A percentile compares a stretch with the other conserved stretches of the same genome.
phyloP scores from a whole-genome alignment of 192 early-diverging fungal genomes.

The Jimgerdemannia flammicorona region DNA sequence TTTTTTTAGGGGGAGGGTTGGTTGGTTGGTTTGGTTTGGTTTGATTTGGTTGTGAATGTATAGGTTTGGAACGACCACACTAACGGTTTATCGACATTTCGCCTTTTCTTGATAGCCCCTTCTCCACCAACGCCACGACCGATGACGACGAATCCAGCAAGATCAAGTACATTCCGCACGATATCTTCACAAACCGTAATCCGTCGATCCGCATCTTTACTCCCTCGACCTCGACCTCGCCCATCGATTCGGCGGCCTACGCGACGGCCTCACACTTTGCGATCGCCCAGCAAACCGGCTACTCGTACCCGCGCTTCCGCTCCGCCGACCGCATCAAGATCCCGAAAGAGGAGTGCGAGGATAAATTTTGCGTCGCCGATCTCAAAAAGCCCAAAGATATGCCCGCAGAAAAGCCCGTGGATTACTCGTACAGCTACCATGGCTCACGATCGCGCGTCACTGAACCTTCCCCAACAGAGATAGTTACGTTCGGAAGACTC shows the following conservation, averaged over 20 bases:
- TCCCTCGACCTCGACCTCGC: background rate
- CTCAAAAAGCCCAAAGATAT: slow-evolving; percentile 13
- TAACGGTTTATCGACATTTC: background rate
- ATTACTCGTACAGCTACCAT: background rate
- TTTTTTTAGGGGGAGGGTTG: too few species aligned
- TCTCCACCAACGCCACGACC: slow-evolving; percentile 8
- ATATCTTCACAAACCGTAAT: slow-evolving; percentile 9
- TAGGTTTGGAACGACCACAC: too few species aligned
- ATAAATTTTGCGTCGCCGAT: slow-evolving; percentile 47
- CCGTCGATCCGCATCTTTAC: slow-evolving; percentile 1
- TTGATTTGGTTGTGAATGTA: too few species aligned
- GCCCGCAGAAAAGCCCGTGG: background rate
- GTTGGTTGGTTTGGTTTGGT: too few species aligned
- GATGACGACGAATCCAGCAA: slow-evolving; percentile 30
- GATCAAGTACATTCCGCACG: background rate
- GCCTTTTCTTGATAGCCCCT: background rate
- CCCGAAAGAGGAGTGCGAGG: slow-evolving; percentile 49
- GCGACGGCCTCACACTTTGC: slow-evolving; percentile 48
- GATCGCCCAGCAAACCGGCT: slow-evolving; percentile 51
- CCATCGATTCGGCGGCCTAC: slow-evolving; percentile 31
- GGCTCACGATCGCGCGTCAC: background rate
- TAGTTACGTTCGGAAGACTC: slow-evolving; percentile 33
- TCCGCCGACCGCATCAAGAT: slow-evolving; percentile 38
- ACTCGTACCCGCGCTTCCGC: slow-evolving; percentile 55
- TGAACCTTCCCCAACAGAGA: slow-evolving; percentile 5